Conservation (phyloP, 2,329 filamentous ascomycete genomes). For the Cercospora beticola region DNA sequence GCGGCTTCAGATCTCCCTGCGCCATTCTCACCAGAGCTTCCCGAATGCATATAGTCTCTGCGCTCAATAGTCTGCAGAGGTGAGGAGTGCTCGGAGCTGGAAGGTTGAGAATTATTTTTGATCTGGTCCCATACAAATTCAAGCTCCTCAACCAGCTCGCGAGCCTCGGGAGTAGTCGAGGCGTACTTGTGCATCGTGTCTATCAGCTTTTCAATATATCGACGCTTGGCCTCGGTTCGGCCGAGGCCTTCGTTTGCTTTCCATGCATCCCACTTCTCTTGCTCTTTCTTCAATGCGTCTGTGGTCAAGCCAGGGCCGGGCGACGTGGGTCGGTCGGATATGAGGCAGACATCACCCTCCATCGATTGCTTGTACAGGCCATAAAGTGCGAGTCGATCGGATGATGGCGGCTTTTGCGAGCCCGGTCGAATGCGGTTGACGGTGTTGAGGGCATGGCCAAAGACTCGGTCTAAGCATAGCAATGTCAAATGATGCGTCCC, state of each 20-base stretch:
- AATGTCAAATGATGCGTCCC: conserved; percentile 6
- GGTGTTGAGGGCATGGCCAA: conserved; percentile 97
- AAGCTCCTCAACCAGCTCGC: conserved; percentile 87
- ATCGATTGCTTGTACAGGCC: conserved; percentile 98
- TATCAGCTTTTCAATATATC: conserved; percentile 91
- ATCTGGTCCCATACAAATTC: conserved; percentile 99
- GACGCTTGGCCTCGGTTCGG: conserved; percentile 87
- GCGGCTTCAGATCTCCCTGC: conserved; percentile 30
- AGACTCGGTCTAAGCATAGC: conserved; percentile 75
- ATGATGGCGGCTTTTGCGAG: conserved; percentile 79
- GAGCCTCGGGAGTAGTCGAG: conserved; percentile 76
- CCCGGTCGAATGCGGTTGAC: conserved; percentile 98
- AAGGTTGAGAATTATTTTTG: conserved; percentile 62
- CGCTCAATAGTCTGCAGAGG: conserved; percentile 36
- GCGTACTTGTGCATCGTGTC: conserved; percentile 97
- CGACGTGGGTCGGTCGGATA: conserved; percentile 76
- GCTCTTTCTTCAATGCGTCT: conserved; percentile 39
- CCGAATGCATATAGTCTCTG: conserved; percentile 36
- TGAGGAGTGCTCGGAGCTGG: conserved; percentile 33
- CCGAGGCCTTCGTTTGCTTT: conserved; percentile 79
- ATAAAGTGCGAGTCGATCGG: conserved; percentile 87
- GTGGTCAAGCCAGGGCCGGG: conserved; percentile 20
- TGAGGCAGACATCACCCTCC: conserved; percentile 94
- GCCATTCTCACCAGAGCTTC: conserved; percentile 29
- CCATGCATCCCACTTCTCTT: conserved; percentile 75